Percentiles rank a stretch among this genome's conserved stretches.
Evolutionary conservation across 2,329 filamentous ascomycete species (phyloP).

Genomic region (Arthrinium phaeospermum): DNA sequence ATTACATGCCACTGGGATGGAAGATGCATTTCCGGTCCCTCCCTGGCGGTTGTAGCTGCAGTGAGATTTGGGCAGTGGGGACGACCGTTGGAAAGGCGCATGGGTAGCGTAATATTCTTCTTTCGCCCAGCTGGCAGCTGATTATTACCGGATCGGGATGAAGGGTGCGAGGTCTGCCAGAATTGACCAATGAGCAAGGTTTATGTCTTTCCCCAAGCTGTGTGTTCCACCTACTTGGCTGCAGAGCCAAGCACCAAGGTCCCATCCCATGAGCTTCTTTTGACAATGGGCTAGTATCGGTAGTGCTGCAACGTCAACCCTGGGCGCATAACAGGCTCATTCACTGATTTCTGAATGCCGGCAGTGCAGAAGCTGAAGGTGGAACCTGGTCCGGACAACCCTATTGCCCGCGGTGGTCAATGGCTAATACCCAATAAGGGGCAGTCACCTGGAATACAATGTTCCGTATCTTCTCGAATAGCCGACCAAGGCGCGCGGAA

Average conservation of each 20-base stretch:
- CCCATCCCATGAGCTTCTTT: slow-evolving; percentile 2
- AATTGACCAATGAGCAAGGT: neutral
- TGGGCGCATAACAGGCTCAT: neutral
- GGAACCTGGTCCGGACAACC: neutral
- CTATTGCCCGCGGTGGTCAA: neutral
- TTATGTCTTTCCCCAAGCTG: neutral
- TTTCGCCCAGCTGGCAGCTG: neutral
- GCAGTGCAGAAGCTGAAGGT: neutral
- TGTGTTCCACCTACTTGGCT: neutral
- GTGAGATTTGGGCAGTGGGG: neutral
- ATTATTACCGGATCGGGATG: neutral
- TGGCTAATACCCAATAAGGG: neutral
- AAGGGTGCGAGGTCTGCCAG: neutral
- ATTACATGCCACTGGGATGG: neutral
- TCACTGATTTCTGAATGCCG: neutral
- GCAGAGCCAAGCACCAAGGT: slow-evolving; percentile 4
- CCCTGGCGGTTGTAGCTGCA: neutral
- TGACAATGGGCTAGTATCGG: neutral
- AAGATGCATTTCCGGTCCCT: neutral
- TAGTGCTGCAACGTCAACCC: neutral
- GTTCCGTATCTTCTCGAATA: neutral
- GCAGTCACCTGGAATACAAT: neutral
- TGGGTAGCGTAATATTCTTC: neutral
- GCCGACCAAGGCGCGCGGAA: neutral
- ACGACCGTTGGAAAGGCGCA: neutral